These are phyloP conservation scores for Xenoacremonium recifei DNA, from an alignment of 2,329 filamentous ascomycete genomes.

Conservation along the genomic window DNA sequence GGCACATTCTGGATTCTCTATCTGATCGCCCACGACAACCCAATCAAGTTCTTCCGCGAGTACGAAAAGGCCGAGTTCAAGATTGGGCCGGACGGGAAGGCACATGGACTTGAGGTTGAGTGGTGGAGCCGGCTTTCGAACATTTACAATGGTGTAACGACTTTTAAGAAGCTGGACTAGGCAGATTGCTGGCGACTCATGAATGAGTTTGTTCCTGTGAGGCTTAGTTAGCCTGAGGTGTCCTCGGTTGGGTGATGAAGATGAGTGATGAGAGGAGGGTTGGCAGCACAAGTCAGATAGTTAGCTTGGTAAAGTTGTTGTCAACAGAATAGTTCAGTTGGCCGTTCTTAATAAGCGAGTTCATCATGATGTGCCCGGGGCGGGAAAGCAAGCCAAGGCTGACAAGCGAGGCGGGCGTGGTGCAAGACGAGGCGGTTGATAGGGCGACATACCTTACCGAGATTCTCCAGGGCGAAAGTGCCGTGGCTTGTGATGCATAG, in stretches of 20 bases:
- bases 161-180: slow-evolving; percentile 10
- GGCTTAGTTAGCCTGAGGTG: too few relatives aligned
- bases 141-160: slow-evolving; percentile 11
- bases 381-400: too few relatives aligned
- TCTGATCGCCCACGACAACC: not conserved
- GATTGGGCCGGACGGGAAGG: slow-evolving; percentile 13
- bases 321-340: slow-evolving; percentile 64
- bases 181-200: slow-evolving; percentile 20
- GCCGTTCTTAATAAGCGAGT: slow-evolving; percentile 62
- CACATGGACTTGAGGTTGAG: slow-evolving; percentile 10
- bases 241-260: too few relatives aligned
- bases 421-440: slow-evolving; percentile 9
- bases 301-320: slow-evolving; percentile 61
- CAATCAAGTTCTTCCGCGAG: slow-evolving; percentile 3
- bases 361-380: slow-evolving; percentile 49
- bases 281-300: slow-evolving; percentile 60
- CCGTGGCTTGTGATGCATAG: not conserved
- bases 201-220: slow-evolving; percentile 7
- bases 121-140: slow-evolving; percentile 7
- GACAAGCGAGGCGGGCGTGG: too few relatives aligned
- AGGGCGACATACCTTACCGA: slow-evolving; percentile 1
- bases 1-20: slow-evolving; percentile 26
- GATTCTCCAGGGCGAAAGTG: not conserved
- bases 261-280: too few relatives aligned
- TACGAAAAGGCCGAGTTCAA: slow-evolving; percentile 12